Evolutionary conservation across 495 filamentous ascomycete species (phyloP).

Genomic region (Hyaloscypha finlandica): DNA sequence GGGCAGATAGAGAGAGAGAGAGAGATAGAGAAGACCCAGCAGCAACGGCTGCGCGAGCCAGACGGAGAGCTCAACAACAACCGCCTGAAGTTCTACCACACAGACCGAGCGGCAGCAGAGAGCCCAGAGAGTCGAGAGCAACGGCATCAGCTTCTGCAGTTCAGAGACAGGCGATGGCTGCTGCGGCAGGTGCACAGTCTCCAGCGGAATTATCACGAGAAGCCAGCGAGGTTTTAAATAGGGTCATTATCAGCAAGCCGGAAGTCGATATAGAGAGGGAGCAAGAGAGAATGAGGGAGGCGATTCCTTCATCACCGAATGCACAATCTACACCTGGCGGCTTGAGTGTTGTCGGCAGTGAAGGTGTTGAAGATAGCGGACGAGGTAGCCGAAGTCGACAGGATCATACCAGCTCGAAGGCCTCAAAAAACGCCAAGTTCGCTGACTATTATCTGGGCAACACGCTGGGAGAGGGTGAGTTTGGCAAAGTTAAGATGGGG

Average conservation of each 20-base stretch:
- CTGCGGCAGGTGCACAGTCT: constrained; percentile 32
- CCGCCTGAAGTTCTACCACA: constrained; percentile 43
- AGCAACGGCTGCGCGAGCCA: constrained; percentile 49
- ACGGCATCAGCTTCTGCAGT: constrained; percentile 21
- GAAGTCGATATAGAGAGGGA: constrained; percentile 78
- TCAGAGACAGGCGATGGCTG: constrained; percentile 45
- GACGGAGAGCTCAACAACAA: constrained; percentile 48
- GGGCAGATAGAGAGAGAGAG: constrained; percentile 27
- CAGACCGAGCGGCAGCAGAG: constrained; percentile 47
- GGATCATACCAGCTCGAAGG: constrained; percentile 60
- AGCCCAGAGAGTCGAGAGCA: constrained; percentile 47
- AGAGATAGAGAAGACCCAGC: constrained; percentile 37
- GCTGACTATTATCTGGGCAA: constrained; percentile 94
- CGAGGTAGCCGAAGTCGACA: constrained; percentile 72
- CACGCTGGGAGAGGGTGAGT: constrained; percentile 97
- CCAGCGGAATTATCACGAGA: constrained; percentile 58
- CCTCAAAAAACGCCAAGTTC: constrained; percentile 81
- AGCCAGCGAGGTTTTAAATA: constrained; percentile 65
- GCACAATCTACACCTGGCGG: constrained; percentile 55
- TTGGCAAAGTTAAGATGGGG: constrained; percentile 98
- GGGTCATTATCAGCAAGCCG: constrained; percentile 77
- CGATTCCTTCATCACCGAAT: constrained; percentile 52
- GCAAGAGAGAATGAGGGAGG: constrained; percentile 66
- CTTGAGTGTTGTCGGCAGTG: constrained; percentile 45
- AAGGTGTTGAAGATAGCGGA: constrained; percentile 61